Base-by-base conservation (phyloP, 306 rosid species). In the Elaeagnus macrophylla region DNA sequence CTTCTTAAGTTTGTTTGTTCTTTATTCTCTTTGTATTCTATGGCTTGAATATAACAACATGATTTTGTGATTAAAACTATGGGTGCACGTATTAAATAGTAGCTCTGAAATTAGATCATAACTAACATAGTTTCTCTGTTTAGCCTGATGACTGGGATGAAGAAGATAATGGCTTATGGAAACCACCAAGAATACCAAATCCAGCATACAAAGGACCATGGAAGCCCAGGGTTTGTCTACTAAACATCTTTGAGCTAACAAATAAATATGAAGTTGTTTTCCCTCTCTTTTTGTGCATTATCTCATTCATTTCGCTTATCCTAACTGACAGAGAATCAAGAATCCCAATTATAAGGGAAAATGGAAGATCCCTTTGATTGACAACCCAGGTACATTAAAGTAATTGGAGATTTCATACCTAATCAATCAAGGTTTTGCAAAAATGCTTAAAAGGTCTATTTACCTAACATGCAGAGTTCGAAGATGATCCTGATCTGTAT, bases 131-230 rank as follows among this genome's bases (percentile, higher is more conserved):
- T 69, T 50, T 57, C 19, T 61, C 62, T 71, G 57, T 65, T 61
- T 65, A 91, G 97, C 97, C 97, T 39, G 79, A 39, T 57, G 65
- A 77, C 50, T 91, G 97, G 97, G 96, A 91, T 61, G 97, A 84
- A 12, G 97, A 91, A 10, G 95, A 84, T 43, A 82, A 82, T 56
- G 96, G 94, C 44, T 48, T 91, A 57, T 91, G 97, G 97, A 91
- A 70, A 75, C 63, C 89, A 38, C 80, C 94, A 25, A 91, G 82
- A 76, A 64, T 91, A 65, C 96, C 95, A 52, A 91, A 91, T 67
- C 93, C 97, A 35, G 93, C 94, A 59, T 86, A 86, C 71, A 91
- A 67, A 77, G 97, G 97, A 74, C 91, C 97, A 15, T 86, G 96
- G 97, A 86, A 79, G 62, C 87, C 78, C 51, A 91, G 84, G 96